Evolutionary conservation across 2,329 filamentous ascomycete genomes (phyloP).

Genomic region (Penicillium sp.): DNA sequence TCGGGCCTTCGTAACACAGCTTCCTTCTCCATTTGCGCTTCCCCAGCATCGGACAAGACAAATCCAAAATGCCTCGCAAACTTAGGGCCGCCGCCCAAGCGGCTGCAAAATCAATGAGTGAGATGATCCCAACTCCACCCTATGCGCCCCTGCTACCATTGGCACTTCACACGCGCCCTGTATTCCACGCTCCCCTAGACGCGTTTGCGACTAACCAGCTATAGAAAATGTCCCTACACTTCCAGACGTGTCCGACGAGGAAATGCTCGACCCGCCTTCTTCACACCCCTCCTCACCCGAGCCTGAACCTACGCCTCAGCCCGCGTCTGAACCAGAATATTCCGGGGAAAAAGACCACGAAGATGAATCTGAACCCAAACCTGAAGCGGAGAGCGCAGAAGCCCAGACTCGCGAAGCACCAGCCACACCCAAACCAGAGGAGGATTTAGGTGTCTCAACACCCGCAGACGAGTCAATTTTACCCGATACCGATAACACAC

Average conservation of each 20-base stretch:
- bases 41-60: constrained; percentile 2
- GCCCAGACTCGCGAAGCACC: constrained; percentile 11
- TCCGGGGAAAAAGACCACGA: constrained; percentile 26
- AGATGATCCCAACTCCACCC: constrained; percentile 15
- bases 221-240: constrained; percentile 42
- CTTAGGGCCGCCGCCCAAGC: constrained; percentile 46
- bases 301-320: constrained; percentile 22
- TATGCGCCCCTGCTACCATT: background rate
- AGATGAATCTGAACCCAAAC: constrained; percentile 32
- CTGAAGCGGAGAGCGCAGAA: constrained; percentile 40
- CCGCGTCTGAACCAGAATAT: constrained; percentile 18
- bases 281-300: constrained; percentile 23
- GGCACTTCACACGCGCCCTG: background rate
- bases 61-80: constrained; percentile 42
- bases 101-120: constrained; percentile 47
- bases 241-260: constrained; percentile 45
- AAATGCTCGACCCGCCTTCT: constrained; percentile 31
- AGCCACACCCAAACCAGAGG: constrained; percentile 36
- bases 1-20: constrained; percentile 21
- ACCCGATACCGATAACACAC: constrained; percentile 51
- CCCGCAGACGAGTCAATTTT: constrained; percentile 40
- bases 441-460: constrained; percentile 42
- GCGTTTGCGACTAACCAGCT: constrained; percentile 21
- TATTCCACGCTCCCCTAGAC: constrained; percentile 5
- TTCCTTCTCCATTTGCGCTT: constrained; percentile 8